phyloP scores from a whole-genome alignment of 1,284 basidiomycete species.

The Malassezia equina region DNA sequence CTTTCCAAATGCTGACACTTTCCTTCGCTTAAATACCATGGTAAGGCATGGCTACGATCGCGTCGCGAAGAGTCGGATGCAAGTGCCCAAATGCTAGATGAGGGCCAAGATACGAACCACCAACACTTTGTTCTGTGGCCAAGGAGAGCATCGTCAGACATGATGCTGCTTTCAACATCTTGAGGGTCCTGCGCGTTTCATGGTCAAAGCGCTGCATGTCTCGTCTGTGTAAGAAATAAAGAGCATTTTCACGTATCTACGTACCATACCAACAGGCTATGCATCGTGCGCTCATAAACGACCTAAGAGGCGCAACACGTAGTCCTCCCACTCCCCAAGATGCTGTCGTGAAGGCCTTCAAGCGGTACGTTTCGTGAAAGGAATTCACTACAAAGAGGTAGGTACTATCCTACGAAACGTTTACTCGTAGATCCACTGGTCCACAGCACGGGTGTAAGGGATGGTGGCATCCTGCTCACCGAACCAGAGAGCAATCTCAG shows the following conservation, averaged over 20 bases:
- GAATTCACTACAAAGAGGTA: not conserved
- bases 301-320: not conserved
- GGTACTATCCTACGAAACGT: not conserved
- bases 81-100: not conserved
- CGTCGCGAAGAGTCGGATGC: not conserved
- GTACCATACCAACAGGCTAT: constrained; percentile 2
- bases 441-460: constrained; percentile 36
- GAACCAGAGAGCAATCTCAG: constrained; percentile 48
- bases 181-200: not conserved
- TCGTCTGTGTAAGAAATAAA: not conserved
- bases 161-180: constrained; percentile 3
- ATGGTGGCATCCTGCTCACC: constrained; percentile 43
- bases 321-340: not conserved
- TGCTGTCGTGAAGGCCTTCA: not conserved
- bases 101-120: not conserved
- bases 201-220: not conserved
- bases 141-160: not conserved
- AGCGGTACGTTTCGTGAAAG: not conserved
- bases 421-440: constrained; percentile 47
- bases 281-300: not conserved
- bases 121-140: constrained; percentile 3
- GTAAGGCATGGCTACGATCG: not conserved
- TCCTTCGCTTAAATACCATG: not conserved
- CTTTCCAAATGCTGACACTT: not conserved
- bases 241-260: no score